Conservation (phyloP, 805 yeast genomes). For the Isabelozyma heimii region DNA sequence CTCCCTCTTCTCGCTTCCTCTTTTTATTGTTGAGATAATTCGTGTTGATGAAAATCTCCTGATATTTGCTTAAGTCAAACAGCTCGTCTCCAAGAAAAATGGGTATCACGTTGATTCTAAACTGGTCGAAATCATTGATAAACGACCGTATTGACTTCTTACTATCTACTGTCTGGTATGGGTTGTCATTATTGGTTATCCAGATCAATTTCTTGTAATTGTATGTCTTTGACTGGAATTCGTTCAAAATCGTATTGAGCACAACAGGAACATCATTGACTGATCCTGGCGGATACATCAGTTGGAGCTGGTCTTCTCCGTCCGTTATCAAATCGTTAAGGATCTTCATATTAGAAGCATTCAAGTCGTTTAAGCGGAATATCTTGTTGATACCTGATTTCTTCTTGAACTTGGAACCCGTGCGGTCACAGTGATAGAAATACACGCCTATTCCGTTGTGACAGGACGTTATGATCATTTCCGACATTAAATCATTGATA, state of each 20-base stretch:
- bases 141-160: slow-evolving; percentile 53
- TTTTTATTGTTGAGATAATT: slow-evolving; percentile 34
- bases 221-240: slow-evolving; percentile 48
- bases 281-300: slow-evolving; percentile 8
- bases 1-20: slow-evolving; percentile 6
- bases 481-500: slow-evolving; percentile 60
- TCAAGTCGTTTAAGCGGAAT: slow-evolving; percentile 53
- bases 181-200: slow-evolving; percentile 74
- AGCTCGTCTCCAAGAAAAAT: slow-evolving; percentile 45
- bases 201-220: slow-evolving; percentile 61
- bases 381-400: slow-evolving; percentile 46
- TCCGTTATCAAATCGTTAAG: slow-evolving; percentile 53
- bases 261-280: slow-evolving; percentile 27
- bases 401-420: slow-evolving; percentile 26
- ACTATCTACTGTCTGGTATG: slow-evolving; percentile 45
- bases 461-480: slow-evolving; percentile 62
- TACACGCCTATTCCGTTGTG: slow-evolving; percentile 75
- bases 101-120: slow-evolving; percentile 56
- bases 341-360: slow-evolving; percentile 54
- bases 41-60: slow-evolving; percentile 56
- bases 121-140: slow-evolving; percentile 58
- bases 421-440: slow-evolving; percentile 48
- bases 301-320: slow-evolving; percentile 11
- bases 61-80: slow-evolving; percentile 44
- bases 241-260: slow-evolving; percentile 53